These are phyloP conservation scores for Wickerhamomyces xylosicus DNA, from an alignment of 805 yeast species.

Conservation along the genomic window DNA sequence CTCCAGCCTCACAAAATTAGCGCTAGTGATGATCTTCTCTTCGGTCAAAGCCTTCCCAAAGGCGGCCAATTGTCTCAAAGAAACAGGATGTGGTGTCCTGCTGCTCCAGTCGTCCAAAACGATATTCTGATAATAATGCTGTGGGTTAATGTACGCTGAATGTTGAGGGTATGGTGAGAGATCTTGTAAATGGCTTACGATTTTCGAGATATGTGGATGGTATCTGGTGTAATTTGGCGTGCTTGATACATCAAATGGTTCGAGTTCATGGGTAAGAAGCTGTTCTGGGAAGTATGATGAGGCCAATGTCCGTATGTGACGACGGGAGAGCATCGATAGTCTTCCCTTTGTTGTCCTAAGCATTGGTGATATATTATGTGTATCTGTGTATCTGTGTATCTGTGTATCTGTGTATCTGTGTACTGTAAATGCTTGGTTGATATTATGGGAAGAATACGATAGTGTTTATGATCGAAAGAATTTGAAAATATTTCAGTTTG, in stretches of 20 bases:
- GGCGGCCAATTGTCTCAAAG: slow-evolving; percentile 81
- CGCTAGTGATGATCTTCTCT: slow-evolving; percentile 71
- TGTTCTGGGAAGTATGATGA: neutral
- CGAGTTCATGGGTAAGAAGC: neutral
- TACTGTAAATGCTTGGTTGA: no score
- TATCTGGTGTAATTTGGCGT: slow-evolving; percentile 26
- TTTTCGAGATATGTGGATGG: slow-evolving; percentile 24
- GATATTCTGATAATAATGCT: slow-evolving; percentile 82
- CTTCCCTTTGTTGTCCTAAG: no score
- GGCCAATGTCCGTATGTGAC: neutral
- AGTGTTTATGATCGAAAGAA: no score
- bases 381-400: no score
- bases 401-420: no score
- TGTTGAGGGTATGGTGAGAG: slow-evolving; percentile 28
- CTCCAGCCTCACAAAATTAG: slow-evolving; percentile 82
- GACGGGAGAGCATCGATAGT: neutral
- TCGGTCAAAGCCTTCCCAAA: slow-evolving; percentile 73
- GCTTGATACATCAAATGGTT: slow-evolving; percentile 5
- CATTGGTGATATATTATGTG: no score
- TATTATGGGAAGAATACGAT: no score
- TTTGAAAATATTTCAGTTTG: no score
- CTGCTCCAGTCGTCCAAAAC: slow-evolving; percentile 52
- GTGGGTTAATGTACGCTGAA: slow-evolving; percentile 42
- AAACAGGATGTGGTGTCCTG: slow-evolving; percentile 77
- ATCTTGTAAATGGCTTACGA: slow-evolving; percentile 23